Conservation (phyloP, 345 rosid genomes). For the Pugionium cornutum region DNA sequence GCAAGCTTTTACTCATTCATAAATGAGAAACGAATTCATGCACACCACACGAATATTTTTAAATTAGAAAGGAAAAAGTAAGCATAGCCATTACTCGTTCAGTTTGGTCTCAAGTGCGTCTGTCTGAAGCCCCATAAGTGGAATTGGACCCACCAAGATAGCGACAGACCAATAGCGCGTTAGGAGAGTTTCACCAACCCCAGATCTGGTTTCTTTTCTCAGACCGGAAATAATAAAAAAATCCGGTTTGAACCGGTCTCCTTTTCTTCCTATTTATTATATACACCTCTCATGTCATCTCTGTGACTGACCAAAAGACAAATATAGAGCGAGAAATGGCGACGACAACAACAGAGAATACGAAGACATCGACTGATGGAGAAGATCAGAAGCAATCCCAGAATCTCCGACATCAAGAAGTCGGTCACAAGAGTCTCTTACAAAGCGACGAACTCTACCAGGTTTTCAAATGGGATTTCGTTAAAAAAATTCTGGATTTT, state of each 20-base stretch:
- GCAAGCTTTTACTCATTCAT: too few species aligned
- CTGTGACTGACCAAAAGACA: slow-evolving; percentile 30
- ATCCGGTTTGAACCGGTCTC: slow-evolving; percentile 36
- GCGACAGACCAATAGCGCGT: slow-evolving; percentile 29
- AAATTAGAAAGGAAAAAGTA: too few species aligned
- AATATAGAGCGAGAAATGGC: slow-evolving; percentile 10
- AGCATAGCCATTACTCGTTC: too few species aligned
- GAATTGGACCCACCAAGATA: not conserved
- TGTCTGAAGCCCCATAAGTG: too few species aligned
- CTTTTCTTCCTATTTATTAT: slow-evolving; percentile 1
- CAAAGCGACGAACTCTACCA: slow-evolving; percentile 95
- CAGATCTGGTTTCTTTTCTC: not conserved
- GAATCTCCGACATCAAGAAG: slow-evolving; percentile 75
- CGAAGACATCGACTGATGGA: slow-evolving; percentile 51
- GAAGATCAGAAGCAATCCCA: slow-evolving; percentile 55
- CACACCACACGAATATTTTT: too few species aligned
- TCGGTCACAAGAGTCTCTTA: slow-evolving; percentile 93
- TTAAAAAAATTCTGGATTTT: too few species aligned
- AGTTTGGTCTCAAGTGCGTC: too few species aligned
- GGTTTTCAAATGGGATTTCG: slow-evolving; percentile 42
- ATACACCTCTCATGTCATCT: slow-evolving; percentile 16
- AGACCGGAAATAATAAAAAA: slow-evolving; percentile 5
- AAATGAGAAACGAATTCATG: too few species aligned
- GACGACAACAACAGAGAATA: slow-evolving; percentile 33
- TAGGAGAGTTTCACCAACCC: slow-evolving; percentile 45